phyloP scores from a whole-genome alignment of 257 asterid species.

The Rehmannia glutinosa region DNA sequence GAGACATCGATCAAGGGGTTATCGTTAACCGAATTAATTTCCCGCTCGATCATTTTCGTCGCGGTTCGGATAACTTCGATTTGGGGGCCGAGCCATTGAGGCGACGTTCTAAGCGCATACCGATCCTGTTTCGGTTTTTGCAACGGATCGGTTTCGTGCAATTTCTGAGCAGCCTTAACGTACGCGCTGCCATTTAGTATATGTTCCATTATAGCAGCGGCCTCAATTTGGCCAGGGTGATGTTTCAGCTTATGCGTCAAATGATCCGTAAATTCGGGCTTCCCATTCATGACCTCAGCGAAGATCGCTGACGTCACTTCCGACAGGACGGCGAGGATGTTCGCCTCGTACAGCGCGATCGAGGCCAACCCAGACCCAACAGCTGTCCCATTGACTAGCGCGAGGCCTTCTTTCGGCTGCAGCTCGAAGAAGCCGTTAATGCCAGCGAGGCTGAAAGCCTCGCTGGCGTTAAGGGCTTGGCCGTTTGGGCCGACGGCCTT shows the following conservation, averaged over 20 bases:
- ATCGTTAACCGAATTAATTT: constrained; percentile 50
- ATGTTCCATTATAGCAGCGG: constrained; percentile 58
- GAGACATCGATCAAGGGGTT: constrained; percentile 55
- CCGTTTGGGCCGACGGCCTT: constrained; percentile 46
- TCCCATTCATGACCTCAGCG: constrained; percentile 58
- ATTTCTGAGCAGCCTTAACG: constrained; percentile 34
- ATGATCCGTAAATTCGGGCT: constrained; percentile 59
- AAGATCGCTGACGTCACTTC: constrained; percentile 49
- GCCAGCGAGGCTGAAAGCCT: constrained; percentile 52
- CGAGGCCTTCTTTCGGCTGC: constrained; percentile 61
- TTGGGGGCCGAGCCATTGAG: constrained; percentile 61
- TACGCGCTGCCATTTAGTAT: constrained; percentile 43
- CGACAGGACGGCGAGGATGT: constrained; percentile 33
- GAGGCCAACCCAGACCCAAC: constrained; percentile 57
- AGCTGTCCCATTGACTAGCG: constrained; percentile 54
- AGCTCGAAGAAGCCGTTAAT: constrained; percentile 43
- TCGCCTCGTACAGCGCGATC: constrained; percentile 46
- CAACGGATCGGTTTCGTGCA: constrained; percentile 43
- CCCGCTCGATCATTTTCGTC: constrained; percentile 52
- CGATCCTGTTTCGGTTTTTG: constrained; percentile 56
- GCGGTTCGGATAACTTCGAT: constrained; percentile 51
- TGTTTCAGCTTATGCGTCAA: constrained; percentile 54
- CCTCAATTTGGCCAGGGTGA: constrained; percentile 58
- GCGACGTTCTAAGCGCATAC: constrained; percentile 49
- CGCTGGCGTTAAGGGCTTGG: constrained; percentile 27